These are phyloP conservation scores for Phytophthora foliorum DNA, from an alignment of 352 stramenopile species.

Conservation along the genomic window DNA sequence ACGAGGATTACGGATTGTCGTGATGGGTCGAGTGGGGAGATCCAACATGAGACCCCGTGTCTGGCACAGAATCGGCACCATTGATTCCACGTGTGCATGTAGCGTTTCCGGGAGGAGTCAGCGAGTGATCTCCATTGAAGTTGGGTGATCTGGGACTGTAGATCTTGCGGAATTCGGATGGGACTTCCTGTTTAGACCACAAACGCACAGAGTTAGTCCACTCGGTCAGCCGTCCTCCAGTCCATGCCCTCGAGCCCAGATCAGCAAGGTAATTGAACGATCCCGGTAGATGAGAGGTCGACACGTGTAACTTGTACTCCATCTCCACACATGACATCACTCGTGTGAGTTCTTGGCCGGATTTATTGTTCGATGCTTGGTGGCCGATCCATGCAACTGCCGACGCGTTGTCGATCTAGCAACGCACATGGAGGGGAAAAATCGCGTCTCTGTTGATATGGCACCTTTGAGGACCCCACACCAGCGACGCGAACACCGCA, in stretches of 20 bases:
- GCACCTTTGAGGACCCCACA: conserved; percentile 6
- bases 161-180: conserved; percentile 11
- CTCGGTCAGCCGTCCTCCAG: neutral
- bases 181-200: conserved; percentile 13
- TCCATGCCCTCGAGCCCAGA: conserved; percentile 13
- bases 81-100: conserved; percentile 13
- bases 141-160: conserved; percentile 6
- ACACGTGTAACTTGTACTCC: conserved; percentile 2
- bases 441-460: neutral
- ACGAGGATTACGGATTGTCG: conserved; percentile 18
- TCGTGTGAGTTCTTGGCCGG: conserved; percentile 5
- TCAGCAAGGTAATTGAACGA: conserved; percentile 10
- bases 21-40: neutral
- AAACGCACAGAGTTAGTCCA: conserved; percentile 22
- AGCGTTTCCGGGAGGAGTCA: conserved; percentile 10
- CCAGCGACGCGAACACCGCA: conserved; percentile 1
- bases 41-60: neutral
- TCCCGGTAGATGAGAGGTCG: conserved; percentile 2
- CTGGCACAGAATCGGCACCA: conserved; percentile 11
- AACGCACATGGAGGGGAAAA: conserved; percentile 1
- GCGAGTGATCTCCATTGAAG: conserved; percentile 19
- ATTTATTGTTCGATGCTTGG: neutral
- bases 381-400: conserved; percentile 7
- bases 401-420: conserved; percentile 19
- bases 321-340: conserved; percentile 6